These are phyloP conservation scores for Pseudogymnoascus sp. DNA, from an alignment of 2,329 filamentous ascomycete species.

Conservation along the genomic window DNA sequence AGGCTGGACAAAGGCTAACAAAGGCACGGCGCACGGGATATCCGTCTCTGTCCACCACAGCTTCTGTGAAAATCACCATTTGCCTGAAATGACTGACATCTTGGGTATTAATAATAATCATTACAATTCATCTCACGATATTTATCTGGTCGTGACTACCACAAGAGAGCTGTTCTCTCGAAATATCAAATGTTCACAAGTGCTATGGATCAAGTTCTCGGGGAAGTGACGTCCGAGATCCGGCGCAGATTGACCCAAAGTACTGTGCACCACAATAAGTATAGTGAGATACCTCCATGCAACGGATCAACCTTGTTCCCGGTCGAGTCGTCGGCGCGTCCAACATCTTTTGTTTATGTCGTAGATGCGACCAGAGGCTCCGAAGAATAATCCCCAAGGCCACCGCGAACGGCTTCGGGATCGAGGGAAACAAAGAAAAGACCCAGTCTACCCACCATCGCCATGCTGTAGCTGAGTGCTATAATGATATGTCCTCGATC, in stretches of 20 bases:
- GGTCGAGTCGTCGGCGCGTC: constrained; percentile 1
- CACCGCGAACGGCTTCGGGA: not conserved
- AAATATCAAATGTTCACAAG: not conserved
- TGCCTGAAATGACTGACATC: not conserved
- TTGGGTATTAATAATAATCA: not conserved
- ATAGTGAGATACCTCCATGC: constrained; percentile 9
- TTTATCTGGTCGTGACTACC: not conserved
- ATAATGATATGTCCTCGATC: constrained; percentile 2
- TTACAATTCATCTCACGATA: not conserved
- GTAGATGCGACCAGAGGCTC: not conserved
- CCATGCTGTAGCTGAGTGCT: not conserved
- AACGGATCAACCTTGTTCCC: constrained; percentile 10
- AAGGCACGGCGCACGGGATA: not conserved
- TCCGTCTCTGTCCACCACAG: not conserved
- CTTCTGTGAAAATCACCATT: not conserved
- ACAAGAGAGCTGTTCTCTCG: not conserved
- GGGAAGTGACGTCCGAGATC: not conserved
- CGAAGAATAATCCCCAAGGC: not conserved
- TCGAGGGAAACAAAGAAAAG: constrained; percentile 5
- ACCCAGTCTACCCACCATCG: not conserved
- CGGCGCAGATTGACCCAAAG: not conserved
- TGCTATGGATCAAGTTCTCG: not conserved
- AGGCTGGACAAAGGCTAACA: not conserved
- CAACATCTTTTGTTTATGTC: constrained; percentile 7
- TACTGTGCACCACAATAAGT: not conserved